phyloP scores from a whole-genome alignment of 2,329 filamentous ascomycete genomes.

The Pseudogymnoascus sp. region DNA sequence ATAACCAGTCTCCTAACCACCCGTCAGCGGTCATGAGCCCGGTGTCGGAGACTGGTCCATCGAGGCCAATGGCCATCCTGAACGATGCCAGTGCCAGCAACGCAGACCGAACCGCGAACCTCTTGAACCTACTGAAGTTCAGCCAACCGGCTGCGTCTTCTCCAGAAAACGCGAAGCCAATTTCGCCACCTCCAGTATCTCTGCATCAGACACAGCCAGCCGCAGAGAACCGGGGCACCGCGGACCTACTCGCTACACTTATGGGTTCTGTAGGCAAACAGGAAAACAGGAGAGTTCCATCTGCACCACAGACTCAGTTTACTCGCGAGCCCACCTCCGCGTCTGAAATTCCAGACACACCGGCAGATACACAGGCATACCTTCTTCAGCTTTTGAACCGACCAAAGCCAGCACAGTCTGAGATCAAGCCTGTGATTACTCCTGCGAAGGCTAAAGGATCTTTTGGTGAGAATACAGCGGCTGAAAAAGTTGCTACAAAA shows the following conservation, averaged over 20 bases:
- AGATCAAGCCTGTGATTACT: slow-evolving; percentile 26
- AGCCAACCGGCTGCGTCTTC: slow-evolving; percentile 36
- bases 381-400: slow-evolving; percentile 79
- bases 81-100: slow-evolving; percentile 26
- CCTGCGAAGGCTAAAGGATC: slow-evolving; percentile 16
- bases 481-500: slow-evolving; percentile 32
- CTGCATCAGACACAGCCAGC: slow-evolving; percentile 16
- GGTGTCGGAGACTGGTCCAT: slow-evolving; percentile 31
- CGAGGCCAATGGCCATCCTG: slow-evolving; percentile 30
- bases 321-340: background rate
- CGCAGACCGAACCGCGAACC: slow-evolving; percentile 42
- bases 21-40: slow-evolving; percentile 51
- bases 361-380: slow-evolving; percentile 71
- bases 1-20: slow-evolving; percentile 44
- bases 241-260: slow-evolving; percentile 26
- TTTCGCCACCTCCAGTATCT: slow-evolving; percentile 16
- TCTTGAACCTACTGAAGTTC: slow-evolving; percentile 59
- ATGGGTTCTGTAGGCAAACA: slow-evolving; percentile 19
- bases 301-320: slow-evolving; percentile 16
- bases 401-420: slow-evolving; percentile 56
- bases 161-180: slow-evolving; percentile 17
- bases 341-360: slow-evolving; percentile 20
- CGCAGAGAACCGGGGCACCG: slow-evolving; percentile 16
- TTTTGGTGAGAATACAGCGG: slow-evolving; percentile 24
- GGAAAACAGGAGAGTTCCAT: slow-evolving; percentile 2